phyloP scores from a whole-genome alignment of 495 filamentous ascomycete genomes.

The Acidiella bohemica region DNA sequence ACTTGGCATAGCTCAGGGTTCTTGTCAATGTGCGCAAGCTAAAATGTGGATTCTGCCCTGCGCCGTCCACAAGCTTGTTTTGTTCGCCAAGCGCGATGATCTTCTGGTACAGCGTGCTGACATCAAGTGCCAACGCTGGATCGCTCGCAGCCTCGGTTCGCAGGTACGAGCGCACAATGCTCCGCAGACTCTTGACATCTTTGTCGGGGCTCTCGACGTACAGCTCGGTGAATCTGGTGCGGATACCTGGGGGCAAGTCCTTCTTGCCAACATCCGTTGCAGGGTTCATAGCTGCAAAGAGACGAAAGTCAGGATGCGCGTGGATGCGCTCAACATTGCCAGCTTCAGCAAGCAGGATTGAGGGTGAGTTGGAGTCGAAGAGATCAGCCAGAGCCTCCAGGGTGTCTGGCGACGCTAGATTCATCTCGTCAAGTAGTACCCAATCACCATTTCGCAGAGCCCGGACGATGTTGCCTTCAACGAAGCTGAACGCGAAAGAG shows the following conservation, averaged over 20 bases:
- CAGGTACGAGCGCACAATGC: slow-evolving; percentile 76
- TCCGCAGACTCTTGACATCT: slow-evolving; percentile 66
- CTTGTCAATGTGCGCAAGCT: slow-evolving; percentile 91
- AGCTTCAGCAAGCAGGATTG: slow-evolving; percentile 78
- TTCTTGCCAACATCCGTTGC: slow-evolving; percentile 94
- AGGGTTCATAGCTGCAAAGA: slow-evolving; percentile 98
- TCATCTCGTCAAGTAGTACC: slow-evolving; percentile 97
- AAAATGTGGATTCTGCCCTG: slow-evolving; percentile 87
- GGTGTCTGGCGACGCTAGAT: slow-evolving; percentile 86
- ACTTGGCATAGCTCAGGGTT: slow-evolving; percentile 69
- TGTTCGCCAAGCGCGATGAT: slow-evolving; percentile 68
- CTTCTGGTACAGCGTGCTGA: slow-evolving; percentile 73
- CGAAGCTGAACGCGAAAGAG: slow-evolving; percentile 85
- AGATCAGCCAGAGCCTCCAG: slow-evolving; percentile 85
- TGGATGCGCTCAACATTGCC: slow-evolving; percentile 78
- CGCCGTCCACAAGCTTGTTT: slow-evolving; percentile 81
- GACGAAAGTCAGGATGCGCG: slow-evolving; percentile 84
- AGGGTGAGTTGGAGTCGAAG: slow-evolving; percentile 56
- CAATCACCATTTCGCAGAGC: slow-evolving; percentile 90
- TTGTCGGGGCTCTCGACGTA: slow-evolving; percentile 82
- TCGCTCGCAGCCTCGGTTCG: slow-evolving; percentile 46
- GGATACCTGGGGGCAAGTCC: slow-evolving; percentile 71
- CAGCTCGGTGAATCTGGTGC: slow-evolving; percentile 83
- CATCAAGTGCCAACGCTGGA: slow-evolving; percentile 57
- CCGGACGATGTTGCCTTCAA: slow-evolving; percentile 88